A percentile compares a stretch with the other conserved stretches of the same genome.
phyloP scores from a whole-genome alignment of 2,329 filamentous ascomycete species.

The Alternaria ethzedia region DNA sequence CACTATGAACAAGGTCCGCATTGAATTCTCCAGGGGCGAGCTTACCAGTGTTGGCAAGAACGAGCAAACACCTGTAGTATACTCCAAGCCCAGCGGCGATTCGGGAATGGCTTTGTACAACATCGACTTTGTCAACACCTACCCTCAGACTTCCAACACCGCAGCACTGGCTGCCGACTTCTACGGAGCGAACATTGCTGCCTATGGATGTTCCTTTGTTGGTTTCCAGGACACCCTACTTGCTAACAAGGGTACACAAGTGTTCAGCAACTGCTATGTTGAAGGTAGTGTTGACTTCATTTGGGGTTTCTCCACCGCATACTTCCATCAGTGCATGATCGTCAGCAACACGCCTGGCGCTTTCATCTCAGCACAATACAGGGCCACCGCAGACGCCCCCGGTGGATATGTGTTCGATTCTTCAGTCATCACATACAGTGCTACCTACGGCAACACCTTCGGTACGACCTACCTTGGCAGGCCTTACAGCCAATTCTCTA shows the following conservation, averaged over 20 bases:
- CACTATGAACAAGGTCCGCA: conserved; percentile 48
- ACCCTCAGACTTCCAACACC: conserved; percentile 36
- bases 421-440: conserved; percentile 52
- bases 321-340: conserved; percentile 55
- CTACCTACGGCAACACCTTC: conserved; percentile 31
- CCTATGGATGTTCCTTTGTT: conserved; percentile 60
- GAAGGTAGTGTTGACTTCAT: conserved; percentile 64
- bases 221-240: conserved; percentile 62
- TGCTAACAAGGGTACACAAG: conserved; percentile 56
- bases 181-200: conserved; percentile 58
- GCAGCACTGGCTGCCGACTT: conserved; percentile 56
- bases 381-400: conserved; percentile 19
- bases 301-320: conserved; percentile 59
- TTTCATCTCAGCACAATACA: conserved; percentile 28
- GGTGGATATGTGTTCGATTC: conserved; percentile 62
- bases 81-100: conserved; percentile 46
- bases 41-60: conserved; percentile 51
- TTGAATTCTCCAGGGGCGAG: conserved; percentile 49
- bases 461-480: conserved; percentile 55
- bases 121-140: conserved; percentile 52
- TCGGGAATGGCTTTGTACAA: conserved; percentile 26
- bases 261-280: conserved; percentile 63
- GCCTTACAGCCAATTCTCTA: conserved; percentile 49
- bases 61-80: conserved; percentile 54
- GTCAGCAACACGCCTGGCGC: conserved; percentile 28